Evolutionary conservation across 192 early-diverging fungal genomes (phyloP), one percentile per base, ranked within the genome.

Genomic region (Linderina pennispora): DNA sequence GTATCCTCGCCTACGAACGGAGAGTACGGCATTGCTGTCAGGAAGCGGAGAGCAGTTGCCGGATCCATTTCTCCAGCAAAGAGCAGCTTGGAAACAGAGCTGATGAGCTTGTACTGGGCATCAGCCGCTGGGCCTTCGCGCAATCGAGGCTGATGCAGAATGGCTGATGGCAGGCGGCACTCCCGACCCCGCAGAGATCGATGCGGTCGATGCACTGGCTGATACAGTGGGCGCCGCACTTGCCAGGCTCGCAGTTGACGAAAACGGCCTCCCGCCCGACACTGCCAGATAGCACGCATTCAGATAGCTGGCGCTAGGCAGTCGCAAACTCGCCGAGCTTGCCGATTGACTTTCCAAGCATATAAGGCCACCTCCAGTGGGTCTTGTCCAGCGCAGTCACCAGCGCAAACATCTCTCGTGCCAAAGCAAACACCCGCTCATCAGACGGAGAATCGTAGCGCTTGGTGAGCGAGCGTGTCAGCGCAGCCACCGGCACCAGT

Each of bases 271-370:
- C 45, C 33, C 36, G 21, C 28, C 28, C 5, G 11, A 11, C 28
- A 11, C 5, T 31, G 57, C 61, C 23, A 61, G 24, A 28, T 61
- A 43, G 16, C 35, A 43, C n/a, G 57, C 52, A 26, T 73, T 73
- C 24, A 73, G 15, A 20, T 73, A 73, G 34, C 58, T 37, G 2
- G 58, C 52, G 17, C 69, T n/a, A 73, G 2, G 69, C 61, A 3
- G 53, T 23, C 20, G 48, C 40, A 1, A 55, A 28, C 4, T 55
- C 32, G 31, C 41, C 45, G 1, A 64, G 46, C 43, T 73, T 73
- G n/a, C 53, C 39, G 21, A 37, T 36, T 1, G 53, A 17, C 40
- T 73, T 73, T 22, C 53, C 69, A 3, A 65, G 28, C 62, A 65
- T 51, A 14, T 73, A 73, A 3, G 37, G 14, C 34, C 43, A 51